Evolutionary conservation across 306 rosid species (phyloP).

Genomic region (Ormosia semicastrata): DNA sequence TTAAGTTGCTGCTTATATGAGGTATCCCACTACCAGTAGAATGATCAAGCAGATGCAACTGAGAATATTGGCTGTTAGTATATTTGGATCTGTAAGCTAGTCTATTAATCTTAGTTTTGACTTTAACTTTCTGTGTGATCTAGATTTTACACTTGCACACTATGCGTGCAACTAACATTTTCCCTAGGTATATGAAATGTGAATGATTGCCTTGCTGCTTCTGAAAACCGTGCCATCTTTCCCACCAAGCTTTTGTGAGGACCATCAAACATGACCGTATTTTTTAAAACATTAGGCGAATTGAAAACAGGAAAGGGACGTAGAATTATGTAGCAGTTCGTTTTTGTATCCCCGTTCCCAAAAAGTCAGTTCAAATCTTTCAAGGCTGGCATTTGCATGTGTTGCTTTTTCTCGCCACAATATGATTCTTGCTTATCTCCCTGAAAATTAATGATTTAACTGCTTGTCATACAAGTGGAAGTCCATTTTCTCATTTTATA

Average conservation of each 20-base stretch:
- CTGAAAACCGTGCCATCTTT: background rate
- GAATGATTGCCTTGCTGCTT: background rate
- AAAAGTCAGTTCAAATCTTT: background rate
- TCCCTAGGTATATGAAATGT: background rate
- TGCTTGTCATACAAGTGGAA: background rate
- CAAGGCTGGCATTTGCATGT: background rate
- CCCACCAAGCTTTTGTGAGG: background rate
- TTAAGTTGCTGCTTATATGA: slow-evolving; percentile 85
- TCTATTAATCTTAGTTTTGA: background rate
- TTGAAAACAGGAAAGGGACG: background rate
- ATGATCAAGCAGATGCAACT: slow-evolving; percentile 84
- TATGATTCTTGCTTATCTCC: background rate
- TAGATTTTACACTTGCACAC: background rate
- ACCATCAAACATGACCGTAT: background rate
- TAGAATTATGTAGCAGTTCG: background rate
- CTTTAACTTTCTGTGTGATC: background rate
- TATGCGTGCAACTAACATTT: background rate
- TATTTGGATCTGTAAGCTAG: slow-evolving; percentile 73
- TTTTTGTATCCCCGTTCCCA: background rate
- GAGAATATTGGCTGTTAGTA: slow-evolving; percentile 50
- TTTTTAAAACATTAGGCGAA: background rate
- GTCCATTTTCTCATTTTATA: slow-evolving; percentile 14
- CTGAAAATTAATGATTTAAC: background rate
- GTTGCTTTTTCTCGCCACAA: background rate
- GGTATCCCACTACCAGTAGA: slow-evolving; percentile 72